A percentile compares a stretch with the other conserved stretches of the same genome.
Conservation (phyloP, 495 filamentous ascomycete genomes). For the Lentithecium fluviatile region DNA sequence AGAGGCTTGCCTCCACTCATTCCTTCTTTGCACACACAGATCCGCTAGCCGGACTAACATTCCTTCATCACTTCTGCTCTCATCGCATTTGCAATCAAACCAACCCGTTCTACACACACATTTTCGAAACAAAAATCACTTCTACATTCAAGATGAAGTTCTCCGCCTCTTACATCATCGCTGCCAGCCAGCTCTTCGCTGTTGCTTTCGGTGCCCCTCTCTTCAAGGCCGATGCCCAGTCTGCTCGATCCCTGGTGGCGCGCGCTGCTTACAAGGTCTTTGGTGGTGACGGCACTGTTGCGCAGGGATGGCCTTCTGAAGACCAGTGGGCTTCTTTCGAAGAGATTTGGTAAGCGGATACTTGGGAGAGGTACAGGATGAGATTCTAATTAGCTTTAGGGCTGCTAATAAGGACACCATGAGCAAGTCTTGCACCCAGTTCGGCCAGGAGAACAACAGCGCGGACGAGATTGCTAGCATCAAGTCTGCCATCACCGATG, state of each 20-base stretch:
- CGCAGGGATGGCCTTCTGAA: conserved; percentile 36
- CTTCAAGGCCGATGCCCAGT: neutral
- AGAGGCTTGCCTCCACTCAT: conserved; percentile 16
- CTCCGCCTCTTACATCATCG: conserved; percentile 24
- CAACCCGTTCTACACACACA: neutral
- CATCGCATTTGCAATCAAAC: neutral
- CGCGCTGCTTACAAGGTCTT: conserved; percentile 23
- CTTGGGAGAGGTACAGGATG: neutral
- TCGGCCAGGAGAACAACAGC: conserved; percentile 44
- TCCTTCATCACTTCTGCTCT: conserved; percentile 6
- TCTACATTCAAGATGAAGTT: conserved; percentile 31
- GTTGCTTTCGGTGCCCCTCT: conserved; percentile 31
- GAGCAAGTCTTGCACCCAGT: conserved; percentile 47
- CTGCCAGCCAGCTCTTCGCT: conserved; percentile 34
- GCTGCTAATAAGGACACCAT: conserved; percentile 47
- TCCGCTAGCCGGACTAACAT: conserved; percentile 16
- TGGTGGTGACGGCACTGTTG: conserved; percentile 30
- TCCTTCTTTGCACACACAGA: conserved; percentile 9
- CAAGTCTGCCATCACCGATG: conserved; percentile 65
- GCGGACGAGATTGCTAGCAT: conserved; percentile 89
- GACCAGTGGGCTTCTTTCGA: conserved; percentile 33
- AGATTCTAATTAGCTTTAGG: conserved; percentile 1
- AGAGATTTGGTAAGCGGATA: conserved; percentile 31
- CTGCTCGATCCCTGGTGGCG: conserved; percentile 27
- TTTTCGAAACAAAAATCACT: neutral